Conservation (phyloP, 306 rosid species). For the Vigna mungo region DNA sequence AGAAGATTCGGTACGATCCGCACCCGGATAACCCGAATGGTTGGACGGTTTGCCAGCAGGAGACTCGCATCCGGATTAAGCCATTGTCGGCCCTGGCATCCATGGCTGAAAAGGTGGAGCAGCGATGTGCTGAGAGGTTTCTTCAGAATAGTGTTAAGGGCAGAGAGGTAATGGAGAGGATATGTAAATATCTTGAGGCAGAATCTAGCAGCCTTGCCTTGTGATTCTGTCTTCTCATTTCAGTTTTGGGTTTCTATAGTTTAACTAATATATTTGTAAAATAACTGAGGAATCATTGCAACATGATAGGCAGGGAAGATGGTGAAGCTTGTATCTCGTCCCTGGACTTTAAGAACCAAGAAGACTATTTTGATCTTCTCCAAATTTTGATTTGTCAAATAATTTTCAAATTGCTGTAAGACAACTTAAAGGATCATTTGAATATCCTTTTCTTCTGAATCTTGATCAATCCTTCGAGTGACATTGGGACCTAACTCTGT, state of each 20-base stretch:
- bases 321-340: constrained; percentile 18
- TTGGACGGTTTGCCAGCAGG: constrained; percentile 87
- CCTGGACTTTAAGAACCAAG: neutral
- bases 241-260: constrained; percentile 32
- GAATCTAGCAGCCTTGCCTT: constrained; percentile 61
- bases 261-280: constrained; percentile 5
- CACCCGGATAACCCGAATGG: constrained; percentile 69
- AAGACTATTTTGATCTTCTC: neutral
- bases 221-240: constrained; percentile 42
- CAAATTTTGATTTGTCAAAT: constrained; percentile 10
- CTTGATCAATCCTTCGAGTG: constrained; percentile 10
- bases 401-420: constrained; percentile 17
- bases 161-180: constrained; percentile 95
- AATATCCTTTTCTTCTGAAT: neutral
- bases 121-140: constrained; percentile 79
- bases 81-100: constrained; percentile 86
- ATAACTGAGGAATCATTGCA: constrained; percentile 32
- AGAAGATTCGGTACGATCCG: constrained; percentile 73
- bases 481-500: neutral
- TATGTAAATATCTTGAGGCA: constrained; percentile 90
- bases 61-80: constrained; percentile 77
- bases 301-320: constrained; percentile 16
- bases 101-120: constrained; percentile 92
- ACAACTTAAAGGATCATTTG: neutral
- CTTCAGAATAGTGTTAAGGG: constrained; percentile 87